Conservation (phyloP, 129 eudicot species). For the Escallonia herrerae region DNA sequence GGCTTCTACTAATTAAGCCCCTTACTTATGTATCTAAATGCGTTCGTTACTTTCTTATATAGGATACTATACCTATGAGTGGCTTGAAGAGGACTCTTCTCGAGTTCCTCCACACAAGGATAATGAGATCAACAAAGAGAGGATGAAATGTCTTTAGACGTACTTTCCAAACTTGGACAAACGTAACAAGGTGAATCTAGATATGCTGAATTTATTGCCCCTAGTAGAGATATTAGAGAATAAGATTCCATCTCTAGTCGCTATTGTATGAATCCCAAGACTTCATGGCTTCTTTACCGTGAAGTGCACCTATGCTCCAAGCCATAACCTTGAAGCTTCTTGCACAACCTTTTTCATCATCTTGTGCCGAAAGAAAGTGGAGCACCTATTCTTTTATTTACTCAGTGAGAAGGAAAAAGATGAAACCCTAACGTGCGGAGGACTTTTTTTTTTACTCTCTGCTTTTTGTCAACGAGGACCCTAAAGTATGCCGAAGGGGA, state of each 20-base stretch:
- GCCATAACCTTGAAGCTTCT: slow-evolving; percentile 11
- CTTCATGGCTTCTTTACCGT: slow-evolving; percentile 18
- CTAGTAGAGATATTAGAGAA: not conserved
- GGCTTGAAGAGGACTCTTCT: not conserved
- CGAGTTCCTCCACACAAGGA: slow-evolving; percentile 2
- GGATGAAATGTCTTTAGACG: not conserved
- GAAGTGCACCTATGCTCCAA: slow-evolving; percentile 15
- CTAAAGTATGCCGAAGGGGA: not conserved
- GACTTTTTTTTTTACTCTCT: slow-evolving; percentile 13
- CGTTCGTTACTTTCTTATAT: too few relatives aligned
- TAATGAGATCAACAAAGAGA: not conserved
- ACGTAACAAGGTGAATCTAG: not conserved
- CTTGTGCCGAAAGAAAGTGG: slow-evolving; percentile 25
- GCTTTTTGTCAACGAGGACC: slow-evolving; percentile 2
- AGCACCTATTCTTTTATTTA: slow-evolving; percentile 23
- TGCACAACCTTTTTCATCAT: slow-evolving; percentile 23
- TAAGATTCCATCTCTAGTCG: not conserved
- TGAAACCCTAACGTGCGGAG: slow-evolving; percentile 1
- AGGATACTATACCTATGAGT: slow-evolving; percentile 2
- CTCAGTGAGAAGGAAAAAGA: slow-evolving; percentile 3
- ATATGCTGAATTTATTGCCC: slow-evolving; percentile 1
- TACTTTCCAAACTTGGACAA: not conserved
- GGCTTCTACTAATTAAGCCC: too few relatives aligned
- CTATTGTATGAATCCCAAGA: slow-evolving; percentile 1
- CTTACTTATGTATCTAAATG: too few relatives aligned